These are phyloP conservation scores for Fusarium redolens DNA, from an alignment of 2,329 filamentous ascomycete genomes.

Conservation along the genomic window DNA sequence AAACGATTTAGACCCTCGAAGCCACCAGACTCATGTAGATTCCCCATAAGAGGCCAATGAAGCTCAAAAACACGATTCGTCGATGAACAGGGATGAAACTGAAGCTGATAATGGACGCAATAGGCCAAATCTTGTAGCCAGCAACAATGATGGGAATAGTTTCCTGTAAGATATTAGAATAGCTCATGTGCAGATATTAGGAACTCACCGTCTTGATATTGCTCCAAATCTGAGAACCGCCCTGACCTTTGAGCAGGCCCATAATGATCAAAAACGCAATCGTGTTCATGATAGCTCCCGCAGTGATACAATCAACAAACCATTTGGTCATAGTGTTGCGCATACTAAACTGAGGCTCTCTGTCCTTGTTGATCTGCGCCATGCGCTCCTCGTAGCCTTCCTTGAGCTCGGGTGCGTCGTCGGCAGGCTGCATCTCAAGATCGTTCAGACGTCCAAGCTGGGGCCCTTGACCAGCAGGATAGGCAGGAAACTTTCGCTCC, in stretches of 20 bases:
- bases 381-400: conserved; percentile 37
- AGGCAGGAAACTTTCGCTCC: conserved; percentile 64
- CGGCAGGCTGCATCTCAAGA: conserved; percentile 46
- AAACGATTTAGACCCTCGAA: conserved; percentile 49
- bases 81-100: conserved; percentile 61
- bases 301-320: conserved; percentile 63
- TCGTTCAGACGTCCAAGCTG: conserved; percentile 34
- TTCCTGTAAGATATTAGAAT: conserved; percentile 46
- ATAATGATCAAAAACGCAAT: conserved; percentile 60
- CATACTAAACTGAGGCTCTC: conserved; percentile 51
- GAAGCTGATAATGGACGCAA: conserved; percentile 63
- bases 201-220: conserved; percentile 53
- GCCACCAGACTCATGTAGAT: conserved; percentile 64
- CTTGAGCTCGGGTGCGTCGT: conserved; percentile 39
- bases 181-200: accelerated
- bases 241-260: conserved; percentile 58
- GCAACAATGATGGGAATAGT: conserved; percentile 61
- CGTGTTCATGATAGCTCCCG: conserved; percentile 60
- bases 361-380: conserved; percentile 30
- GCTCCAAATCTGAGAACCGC: conserved; percentile 48
- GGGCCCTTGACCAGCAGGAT: conserved; percentile 35
- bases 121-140: conserved; percentile 64
- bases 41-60: conserved; percentile 62
- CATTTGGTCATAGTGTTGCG: conserved; percentile 60
- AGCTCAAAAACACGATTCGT: conserved; percentile 62